Evolutionary conservation across 2,329 filamentous ascomycete species (phyloP).

Genomic region (Cladosporium sp.): DNA sequence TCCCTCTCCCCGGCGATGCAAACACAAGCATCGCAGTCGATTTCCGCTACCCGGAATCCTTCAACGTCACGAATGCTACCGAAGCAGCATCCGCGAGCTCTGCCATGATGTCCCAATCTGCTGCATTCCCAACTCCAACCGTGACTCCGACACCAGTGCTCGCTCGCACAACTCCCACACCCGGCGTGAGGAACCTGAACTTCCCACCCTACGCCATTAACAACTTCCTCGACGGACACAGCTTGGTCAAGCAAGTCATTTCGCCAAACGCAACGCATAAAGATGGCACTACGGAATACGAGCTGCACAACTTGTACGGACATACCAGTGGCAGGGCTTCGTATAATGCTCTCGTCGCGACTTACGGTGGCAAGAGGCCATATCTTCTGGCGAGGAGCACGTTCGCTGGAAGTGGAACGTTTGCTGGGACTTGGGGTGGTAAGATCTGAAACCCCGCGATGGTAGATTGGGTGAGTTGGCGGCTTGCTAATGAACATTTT

Average conservation of each 20-base stretch:
- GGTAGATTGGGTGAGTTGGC: not conserved
- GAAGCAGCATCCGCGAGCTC: constrained; percentile 21
- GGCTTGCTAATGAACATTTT: constrained; percentile 14
- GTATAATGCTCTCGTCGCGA: constrained; percentile 35
- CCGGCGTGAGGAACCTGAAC: constrained; percentile 20
- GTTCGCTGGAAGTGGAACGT: constrained; percentile 68
- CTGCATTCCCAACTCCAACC: constrained; percentile 16
- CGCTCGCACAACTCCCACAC: constrained; percentile 18
- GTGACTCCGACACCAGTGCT: constrained; percentile 14
- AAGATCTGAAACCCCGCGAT: not conserved
- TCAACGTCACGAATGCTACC: constrained; percentile 23
- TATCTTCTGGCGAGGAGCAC: constrained; percentile 79
- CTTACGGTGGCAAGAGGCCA: constrained; percentile 63
- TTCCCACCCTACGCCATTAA: constrained; percentile 26
- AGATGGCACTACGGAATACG: constrained; percentile 23
- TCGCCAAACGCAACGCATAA: constrained; percentile 22
- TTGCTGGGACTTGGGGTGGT: constrained; percentile 62
- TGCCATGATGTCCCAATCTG: constrained; percentile 16
- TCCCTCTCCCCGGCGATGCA: constrained; percentile 23
- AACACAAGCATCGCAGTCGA: constrained; percentile 20
- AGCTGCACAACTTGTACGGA: constrained; percentile 23
- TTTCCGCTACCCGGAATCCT: constrained; percentile 21
- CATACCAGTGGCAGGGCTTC: constrained; percentile 18
- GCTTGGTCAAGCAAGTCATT: constrained; percentile 19
- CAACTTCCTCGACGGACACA: constrained; percentile 20